Conservation (phyloP, 2,329 filamentous ascomycete species). For the Cadophora gregata region DNA sequence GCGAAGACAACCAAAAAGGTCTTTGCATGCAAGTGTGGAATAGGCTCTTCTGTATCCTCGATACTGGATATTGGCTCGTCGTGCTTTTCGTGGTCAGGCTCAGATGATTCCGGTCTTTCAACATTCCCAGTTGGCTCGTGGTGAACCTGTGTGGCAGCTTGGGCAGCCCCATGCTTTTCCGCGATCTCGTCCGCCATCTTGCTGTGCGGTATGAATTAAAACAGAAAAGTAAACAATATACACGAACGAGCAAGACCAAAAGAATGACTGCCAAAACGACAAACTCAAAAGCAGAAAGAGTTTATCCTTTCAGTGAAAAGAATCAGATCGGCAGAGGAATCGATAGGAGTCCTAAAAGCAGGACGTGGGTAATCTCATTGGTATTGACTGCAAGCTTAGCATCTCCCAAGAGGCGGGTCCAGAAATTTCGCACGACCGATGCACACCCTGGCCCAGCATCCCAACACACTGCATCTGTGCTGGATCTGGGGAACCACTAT, state of each 20-base stretch:
- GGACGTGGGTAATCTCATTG: not conserved
- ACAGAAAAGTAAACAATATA: not conserved
- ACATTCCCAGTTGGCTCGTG: not conserved
- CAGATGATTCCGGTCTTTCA: conserved; percentile 1
- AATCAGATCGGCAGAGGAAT: not conserved
- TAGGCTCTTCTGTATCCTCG: conserved; percentile 23
- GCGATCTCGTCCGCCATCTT: conserved; percentile 5
- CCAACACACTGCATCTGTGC: not conserved
- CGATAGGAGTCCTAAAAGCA: not conserved
- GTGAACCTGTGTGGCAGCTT: not conserved
- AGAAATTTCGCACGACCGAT: not conserved
- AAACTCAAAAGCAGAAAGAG: not conserved
- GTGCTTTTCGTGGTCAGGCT: conserved; percentile 8
- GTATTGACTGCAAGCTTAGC: not conserved
- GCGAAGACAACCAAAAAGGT: conserved; percentile 47
- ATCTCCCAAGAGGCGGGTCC: not conserved
- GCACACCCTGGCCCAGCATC: not conserved
- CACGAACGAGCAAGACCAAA: not conserved
- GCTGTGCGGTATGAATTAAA: not conserved
- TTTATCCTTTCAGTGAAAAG: not conserved
- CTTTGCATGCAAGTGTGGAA: conserved; percentile 44
- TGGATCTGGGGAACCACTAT: not conserved
- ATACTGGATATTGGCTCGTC: conserved; percentile 12
- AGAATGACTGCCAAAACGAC: not conserved
- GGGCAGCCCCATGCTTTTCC: conserved; percentile 3